Evolutionary conservation across 805 yeast genomes (phyloP), one percentile per base, ranked within the genome.

Genomic region (Saccharomyces mikatae): DNA sequence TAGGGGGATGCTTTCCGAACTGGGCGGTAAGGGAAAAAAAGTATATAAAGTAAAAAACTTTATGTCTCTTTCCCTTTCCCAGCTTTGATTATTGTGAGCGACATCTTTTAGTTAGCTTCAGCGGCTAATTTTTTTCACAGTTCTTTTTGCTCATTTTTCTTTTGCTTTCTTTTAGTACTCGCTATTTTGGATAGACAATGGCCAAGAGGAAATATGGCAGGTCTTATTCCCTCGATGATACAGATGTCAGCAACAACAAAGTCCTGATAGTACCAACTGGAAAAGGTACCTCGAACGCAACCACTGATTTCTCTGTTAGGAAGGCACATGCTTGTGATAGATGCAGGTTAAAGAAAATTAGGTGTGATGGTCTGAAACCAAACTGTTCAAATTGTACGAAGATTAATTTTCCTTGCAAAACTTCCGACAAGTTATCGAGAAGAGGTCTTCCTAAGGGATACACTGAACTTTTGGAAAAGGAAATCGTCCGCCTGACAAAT

Each of bases 381-480:
- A 57, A 51, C 32, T 87, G 95, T 65, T 74, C 82, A 41, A 84
- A 84, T 62, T 87, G 94, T 64, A 70, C 73, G 36, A 79, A 79
- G 57, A 81, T 83, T 47, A 85, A 84, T 0, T 83, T 83, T 61
- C 81, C 78, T 48, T 87, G 95, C 67, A 78, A 81, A 46, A 86
- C 86, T 3, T 80, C 86, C 53, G 92, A 86, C 69, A 85, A 84
- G 64, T 69, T 87, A 28, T 82, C 90, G 0, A 75, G 95, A 68
- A 75, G 89, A 56, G 87, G 91, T 1, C 85, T 86, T 57, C 92
- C 94, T 2, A 83, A 84, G 62, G 92, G 94, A 0, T 87, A 87
- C 63, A 87, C 95, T 0, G 89, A 85, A 69, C 82, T 81, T 61
- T 70, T 87, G 59, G 95, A 87, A 62, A 76, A 75, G 53, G 82